Evolutionary conservation across 441 rosid species (phyloP).

Genomic region (Pelargonium australe): DNA sequence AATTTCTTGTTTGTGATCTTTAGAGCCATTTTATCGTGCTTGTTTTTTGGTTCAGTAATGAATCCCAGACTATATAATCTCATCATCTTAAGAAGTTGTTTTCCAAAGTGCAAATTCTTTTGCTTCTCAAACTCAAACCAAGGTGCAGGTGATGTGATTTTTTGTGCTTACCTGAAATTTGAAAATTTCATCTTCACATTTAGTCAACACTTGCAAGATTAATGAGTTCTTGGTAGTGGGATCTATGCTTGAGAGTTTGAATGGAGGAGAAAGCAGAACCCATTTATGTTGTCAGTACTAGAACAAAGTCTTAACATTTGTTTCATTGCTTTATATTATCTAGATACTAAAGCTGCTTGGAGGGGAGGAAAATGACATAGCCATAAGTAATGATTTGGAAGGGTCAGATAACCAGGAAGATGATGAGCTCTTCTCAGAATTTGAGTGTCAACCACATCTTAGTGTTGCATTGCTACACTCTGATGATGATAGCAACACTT

Average conservation of each 20-base stretch:
- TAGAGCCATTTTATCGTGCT: neutral
- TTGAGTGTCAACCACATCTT: slow-evolving; percentile 55
- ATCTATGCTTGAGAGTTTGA: too few species aligned
- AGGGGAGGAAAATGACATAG: slow-evolving; percentile 66
- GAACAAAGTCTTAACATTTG: neutral
- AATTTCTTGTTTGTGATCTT: neutral
- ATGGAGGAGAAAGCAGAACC: too few species aligned
- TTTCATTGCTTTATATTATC: neutral
- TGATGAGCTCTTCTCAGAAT: slow-evolving; percentile 39
- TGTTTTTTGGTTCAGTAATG: neutral
- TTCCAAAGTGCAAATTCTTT: too few species aligned
- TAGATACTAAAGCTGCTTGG: slow-evolving; percentile 75
- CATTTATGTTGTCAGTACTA: slow-evolving; percentile 35
- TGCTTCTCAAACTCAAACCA: too few species aligned
- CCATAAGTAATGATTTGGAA: slow-evolving; percentile 44
- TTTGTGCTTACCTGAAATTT: too few species aligned
- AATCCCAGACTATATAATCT: too few species aligned
- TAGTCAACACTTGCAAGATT: too few species aligned
- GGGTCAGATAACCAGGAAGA: slow-evolving; percentile 21
- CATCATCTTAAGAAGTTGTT: too few species aligned
- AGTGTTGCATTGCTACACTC: slow-evolving; percentile 69
- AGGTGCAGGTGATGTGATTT: too few species aligned
- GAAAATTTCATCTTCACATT: too few species aligned
- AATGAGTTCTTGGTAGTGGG: too few species aligned
- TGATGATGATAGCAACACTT: slow-evolving; percentile 41